A percentile compares a stretch with the other conserved stretches of the same genome.
phyloP scores from a whole-genome alignment of 2,329 filamentous ascomycete genomes.

The Dothistroma septosporum region DNA sequence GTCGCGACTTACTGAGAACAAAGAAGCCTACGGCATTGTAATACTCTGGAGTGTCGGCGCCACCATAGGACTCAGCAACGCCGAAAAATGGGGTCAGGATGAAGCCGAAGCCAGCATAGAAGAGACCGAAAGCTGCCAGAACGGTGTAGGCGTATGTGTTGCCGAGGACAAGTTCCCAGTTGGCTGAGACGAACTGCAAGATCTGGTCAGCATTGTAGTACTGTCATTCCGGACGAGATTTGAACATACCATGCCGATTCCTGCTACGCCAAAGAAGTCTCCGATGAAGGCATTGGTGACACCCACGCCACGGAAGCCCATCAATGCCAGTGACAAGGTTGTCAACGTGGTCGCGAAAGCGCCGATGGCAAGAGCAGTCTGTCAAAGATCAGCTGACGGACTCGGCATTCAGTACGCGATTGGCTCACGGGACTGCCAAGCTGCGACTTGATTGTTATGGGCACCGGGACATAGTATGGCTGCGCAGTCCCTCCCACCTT shows the following conservation, averaged over 20 bases:
- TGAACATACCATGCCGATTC: conserved; percentile 46
- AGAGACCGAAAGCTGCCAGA: conserved; percentile 53
- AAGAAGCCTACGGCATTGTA: conserved; percentile 52
- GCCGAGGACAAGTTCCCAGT: conserved; percentile 53
- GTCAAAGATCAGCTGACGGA: conserved; percentile 14
- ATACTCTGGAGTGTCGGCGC: conserved; percentile 39
- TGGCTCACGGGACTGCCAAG: conserved; percentile 24
- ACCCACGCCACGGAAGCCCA: conserved; percentile 53
- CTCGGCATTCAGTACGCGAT: background rate
- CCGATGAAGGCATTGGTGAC: conserved; percentile 51
- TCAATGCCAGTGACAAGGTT: conserved; percentile 51
- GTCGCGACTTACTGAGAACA: conserved; percentile 39
- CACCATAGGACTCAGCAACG: conserved; percentile 43
- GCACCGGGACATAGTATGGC: conserved; percentile 30
- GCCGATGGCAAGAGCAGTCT: conserved; percentile 49
- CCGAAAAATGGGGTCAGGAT: conserved; percentile 48
- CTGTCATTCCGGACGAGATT: background rate
- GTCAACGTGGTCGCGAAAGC: conserved; percentile 54
- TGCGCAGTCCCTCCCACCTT: conserved; percentile 9
- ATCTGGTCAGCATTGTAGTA: background rate
- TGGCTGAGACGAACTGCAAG: conserved; percentile 44
- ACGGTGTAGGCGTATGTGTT: conserved; percentile 53
- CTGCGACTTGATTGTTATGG: conserved; percentile 32
- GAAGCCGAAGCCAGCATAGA: conserved; percentile 49
- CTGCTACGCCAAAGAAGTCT: conserved; percentile 53